Conservation (phyloP, 148 eudicot species). For the Chenopodium album region DNA sequence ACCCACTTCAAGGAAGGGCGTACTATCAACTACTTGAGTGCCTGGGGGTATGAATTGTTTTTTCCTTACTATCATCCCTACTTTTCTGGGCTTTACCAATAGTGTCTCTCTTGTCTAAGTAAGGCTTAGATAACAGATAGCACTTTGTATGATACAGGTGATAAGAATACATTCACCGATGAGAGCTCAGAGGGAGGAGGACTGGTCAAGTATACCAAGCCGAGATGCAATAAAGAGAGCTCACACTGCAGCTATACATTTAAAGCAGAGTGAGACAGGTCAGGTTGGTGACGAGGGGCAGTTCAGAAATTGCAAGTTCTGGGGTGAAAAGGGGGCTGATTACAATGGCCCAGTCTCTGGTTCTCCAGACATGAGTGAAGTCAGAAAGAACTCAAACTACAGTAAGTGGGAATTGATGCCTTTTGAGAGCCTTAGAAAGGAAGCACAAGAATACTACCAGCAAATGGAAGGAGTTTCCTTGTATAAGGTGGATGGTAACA, state of each 20-base stretch:
- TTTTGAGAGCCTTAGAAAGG: slow-evolving; percentile 63
- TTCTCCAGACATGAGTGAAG: slow-evolving; percentile 63
- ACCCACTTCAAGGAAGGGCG: slow-evolving; percentile 99
- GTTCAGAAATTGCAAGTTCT: slow-evolving; percentile 91
- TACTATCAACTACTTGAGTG: slow-evolving; percentile 99
- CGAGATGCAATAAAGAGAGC: slow-evolving; percentile 72
- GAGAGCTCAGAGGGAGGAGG: slow-evolving; percentile 80
- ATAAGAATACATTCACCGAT: slow-evolving; percentile 97
- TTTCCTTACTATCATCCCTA: neutral
- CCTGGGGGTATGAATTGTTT: slow-evolving; percentile 66
- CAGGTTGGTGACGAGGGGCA: slow-evolving; percentile 61
- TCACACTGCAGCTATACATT: slow-evolving; percentile 71
- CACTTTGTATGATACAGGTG: slow-evolving; percentile 42
- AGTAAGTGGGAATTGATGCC: slow-evolving; percentile 91
- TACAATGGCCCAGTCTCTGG: slow-evolving; percentile 74
- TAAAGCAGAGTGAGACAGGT: slow-evolving; percentile 55
- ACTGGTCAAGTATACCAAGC: slow-evolving; percentile 89
- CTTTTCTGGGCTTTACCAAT: neutral
- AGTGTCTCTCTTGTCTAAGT: neutral
- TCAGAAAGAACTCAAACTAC: slow-evolving; percentile 70
- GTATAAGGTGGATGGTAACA: slow-evolving; percentile 96
- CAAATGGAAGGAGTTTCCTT: slow-evolving; percentile 83
- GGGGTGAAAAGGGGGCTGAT: slow-evolving; percentile 63
- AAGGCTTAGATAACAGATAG: neutral
- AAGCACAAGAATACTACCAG: slow-evolving; percentile 67